phyloP scores from a whole-genome alignment of 2,329 filamentous ascomycete genomes.

The Incumbomyces lentus region DNA sequence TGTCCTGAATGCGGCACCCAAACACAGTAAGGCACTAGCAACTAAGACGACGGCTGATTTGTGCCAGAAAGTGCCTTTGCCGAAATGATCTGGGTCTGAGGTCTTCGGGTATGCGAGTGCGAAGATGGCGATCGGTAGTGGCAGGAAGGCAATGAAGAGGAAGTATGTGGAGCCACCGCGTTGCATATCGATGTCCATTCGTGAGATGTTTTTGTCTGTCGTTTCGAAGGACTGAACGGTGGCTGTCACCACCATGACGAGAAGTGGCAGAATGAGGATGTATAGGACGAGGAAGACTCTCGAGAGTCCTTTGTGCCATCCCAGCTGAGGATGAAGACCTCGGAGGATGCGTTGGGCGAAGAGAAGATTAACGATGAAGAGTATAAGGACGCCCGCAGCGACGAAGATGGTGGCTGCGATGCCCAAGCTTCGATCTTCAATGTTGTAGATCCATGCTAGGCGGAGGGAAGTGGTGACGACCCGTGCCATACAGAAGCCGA shows the following conservation, averaged over 20 bases:
- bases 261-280: constrained; percentile 46
- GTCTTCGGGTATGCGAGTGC: constrained; percentile 38
- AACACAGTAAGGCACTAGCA: constrained; percentile 49
- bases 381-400: constrained; percentile 61
- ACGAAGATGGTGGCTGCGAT: constrained; percentile 59
- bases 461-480: constrained; percentile 38
- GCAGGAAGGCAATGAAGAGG: constrained; percentile 55
- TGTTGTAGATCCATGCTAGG: constrained; percentile 44
- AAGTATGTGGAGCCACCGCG: constrained; percentile 53
- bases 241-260: constrained; percentile 57
- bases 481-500: constrained; percentile 43
- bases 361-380: constrained; percentile 69
- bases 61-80: constrained; percentile 53
- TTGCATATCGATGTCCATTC: constrained; percentile 52
- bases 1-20: constrained; percentile 61
- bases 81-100: constrained; percentile 49
- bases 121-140: constrained; percentile 45
- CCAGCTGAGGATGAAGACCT: constrained; percentile 58
- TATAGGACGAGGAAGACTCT: constrained; percentile 49
- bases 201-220: constrained; percentile 39
- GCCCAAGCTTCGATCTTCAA: constrained; percentile 35
- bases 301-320: constrained; percentile 52
- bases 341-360: constrained; percentile 66
- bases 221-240: constrained; percentile 60
- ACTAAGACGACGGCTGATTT: constrained; percentile 57